Evolutionary conservation across 1,139 yeast species (phyloP).

Genomic region (Dujonia santamariae): DNA sequence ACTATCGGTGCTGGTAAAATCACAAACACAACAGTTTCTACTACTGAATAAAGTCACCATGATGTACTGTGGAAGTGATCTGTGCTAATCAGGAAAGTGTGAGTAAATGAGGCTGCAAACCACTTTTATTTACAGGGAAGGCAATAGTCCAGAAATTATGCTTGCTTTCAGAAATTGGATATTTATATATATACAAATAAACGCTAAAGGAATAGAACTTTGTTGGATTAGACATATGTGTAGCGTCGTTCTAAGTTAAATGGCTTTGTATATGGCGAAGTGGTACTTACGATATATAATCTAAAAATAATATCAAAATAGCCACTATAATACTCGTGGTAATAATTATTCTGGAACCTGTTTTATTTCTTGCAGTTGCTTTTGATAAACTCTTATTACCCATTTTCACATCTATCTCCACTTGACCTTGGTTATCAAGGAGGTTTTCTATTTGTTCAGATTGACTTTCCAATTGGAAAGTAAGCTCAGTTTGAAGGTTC

Average conservation of each 20-base stretch:
- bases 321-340: slow-evolving; percentile 62
- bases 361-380: slow-evolving; percentile 70
- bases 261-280: not conserved
- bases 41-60: too few species aligned
- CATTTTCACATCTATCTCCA: slow-evolving; percentile 61
- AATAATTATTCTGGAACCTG: slow-evolving; percentile 66
- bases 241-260: too few species aligned
- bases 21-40: slow-evolving; percentile 18
- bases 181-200: too few species aligned
- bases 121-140: too few species aligned
- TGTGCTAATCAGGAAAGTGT: too few species aligned
- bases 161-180: too few species aligned
- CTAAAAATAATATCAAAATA: slow-evolving; percentile 58
- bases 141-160: too few species aligned
- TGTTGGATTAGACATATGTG: too few species aligned
- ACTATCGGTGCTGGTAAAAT: slow-evolving; percentile 88
- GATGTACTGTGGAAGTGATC: too few species aligned
- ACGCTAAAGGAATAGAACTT: too few species aligned
- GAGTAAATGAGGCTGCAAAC: too few species aligned
- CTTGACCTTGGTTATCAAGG: slow-evolving; percentile 67
- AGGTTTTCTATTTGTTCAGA: slow-evolving; percentile 68
- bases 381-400: slow-evolving; percentile 74
- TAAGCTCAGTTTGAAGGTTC: slow-evolving; percentile 71
- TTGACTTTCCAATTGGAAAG: slow-evolving; percentile 73
- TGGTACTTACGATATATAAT: slow-evolving; percentile 42